Percentiles rank a stretch among this genome's conserved stretches.
Evolutionary conservation across 805 yeast species (phyloP).

Genomic region (Ogataea nakhonphanomensis): DNA sequence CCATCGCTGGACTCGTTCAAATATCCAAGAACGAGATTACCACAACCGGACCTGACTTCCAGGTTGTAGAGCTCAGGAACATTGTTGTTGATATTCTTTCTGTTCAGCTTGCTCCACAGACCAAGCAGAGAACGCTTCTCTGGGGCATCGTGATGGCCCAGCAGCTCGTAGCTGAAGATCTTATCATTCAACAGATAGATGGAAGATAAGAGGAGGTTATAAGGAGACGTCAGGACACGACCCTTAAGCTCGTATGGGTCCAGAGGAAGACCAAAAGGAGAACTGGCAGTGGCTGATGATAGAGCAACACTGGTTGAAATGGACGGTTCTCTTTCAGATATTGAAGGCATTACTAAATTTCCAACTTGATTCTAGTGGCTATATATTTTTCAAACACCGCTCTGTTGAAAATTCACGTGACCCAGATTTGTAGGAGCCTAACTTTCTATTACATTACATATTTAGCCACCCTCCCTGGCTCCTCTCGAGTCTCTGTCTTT

Average conservation of each 20-base stretch:
- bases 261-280: constrained; percentile 61
- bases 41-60: constrained; percentile 83
- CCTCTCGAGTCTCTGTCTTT: constrained; percentile 23
- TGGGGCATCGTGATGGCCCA: constrained; percentile 36
- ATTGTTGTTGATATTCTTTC: constrained; percentile 49
- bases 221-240: constrained; percentile 51
- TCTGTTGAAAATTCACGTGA: constrained; percentile 17
- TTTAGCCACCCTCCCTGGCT: constrained; percentile 13
- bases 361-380: constrained; percentile 1
- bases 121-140: constrained; percentile 55
- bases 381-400: constrained; percentile 9
- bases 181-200: constrained; percentile 48
- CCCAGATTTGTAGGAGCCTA: background rate
- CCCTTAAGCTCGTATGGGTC: constrained; percentile 52
- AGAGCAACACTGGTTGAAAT: constrained; percentile 28
- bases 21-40: constrained; percentile 75
- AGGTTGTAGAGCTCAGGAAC: constrained; percentile 60
- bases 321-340: constrained; percentile 23
- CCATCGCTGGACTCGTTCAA: constrained; percentile 28
- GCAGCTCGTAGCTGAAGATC: constrained; percentile 68
- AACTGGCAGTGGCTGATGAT: constrained; percentile 38
- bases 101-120: constrained; percentile 55
- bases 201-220: constrained; percentile 51
- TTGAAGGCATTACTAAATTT: constrained; percentile 23
- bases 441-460: background rate